phyloP scores from a whole-genome alignment of 768 basidiomycete species.

The Hypholoma fasciculare region DNA sequence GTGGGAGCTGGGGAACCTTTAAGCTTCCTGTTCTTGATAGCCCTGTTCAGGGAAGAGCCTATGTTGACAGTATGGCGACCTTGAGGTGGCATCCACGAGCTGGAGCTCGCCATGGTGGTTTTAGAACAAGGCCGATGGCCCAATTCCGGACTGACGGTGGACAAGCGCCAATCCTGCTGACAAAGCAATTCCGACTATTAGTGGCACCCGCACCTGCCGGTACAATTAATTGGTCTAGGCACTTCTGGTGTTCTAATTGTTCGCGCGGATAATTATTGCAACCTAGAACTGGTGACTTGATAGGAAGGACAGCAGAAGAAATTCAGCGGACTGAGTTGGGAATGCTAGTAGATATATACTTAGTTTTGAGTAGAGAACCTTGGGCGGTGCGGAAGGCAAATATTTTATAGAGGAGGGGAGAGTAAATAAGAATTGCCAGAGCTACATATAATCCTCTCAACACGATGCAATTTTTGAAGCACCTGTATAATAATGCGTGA shows the following conservation, averaged over 20 bases:
- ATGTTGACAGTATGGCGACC: slow-evolving; percentile 62
- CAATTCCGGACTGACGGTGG: not conserved
- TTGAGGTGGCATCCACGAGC: slow-evolving; percentile 55
- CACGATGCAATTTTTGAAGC: not conserved
- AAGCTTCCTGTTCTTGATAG: slow-evolving; percentile 70
- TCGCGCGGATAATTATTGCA: too few species aligned
- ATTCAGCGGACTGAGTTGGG: too few species aligned
- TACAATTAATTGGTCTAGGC: too few species aligned
- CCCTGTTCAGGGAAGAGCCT: slow-evolving; percentile 61
- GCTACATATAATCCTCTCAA: not conserved
- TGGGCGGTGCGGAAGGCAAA: not conserved
- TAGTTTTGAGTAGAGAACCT: not conserved
- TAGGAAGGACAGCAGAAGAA: too few species aligned
- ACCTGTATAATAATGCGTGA: not conserved
- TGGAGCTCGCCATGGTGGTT: slow-evolving; percentile 42
- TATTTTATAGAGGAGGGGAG: not conserved
- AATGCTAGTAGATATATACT: too few species aligned
- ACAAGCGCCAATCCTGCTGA: slow-evolving; percentile 6
- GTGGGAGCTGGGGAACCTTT: slow-evolving; percentile 46
- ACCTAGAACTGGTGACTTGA: too few species aligned
- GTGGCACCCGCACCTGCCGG: too few species aligned
- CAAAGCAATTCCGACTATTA: not conserved
- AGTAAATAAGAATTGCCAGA: not conserved
- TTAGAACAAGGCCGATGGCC: slow-evolving; percentile 6
- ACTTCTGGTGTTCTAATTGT: too few species aligned